Evolutionary conservation across 306 rosid species (phyloP).

Genomic region (Castanospermum australe): DNA sequence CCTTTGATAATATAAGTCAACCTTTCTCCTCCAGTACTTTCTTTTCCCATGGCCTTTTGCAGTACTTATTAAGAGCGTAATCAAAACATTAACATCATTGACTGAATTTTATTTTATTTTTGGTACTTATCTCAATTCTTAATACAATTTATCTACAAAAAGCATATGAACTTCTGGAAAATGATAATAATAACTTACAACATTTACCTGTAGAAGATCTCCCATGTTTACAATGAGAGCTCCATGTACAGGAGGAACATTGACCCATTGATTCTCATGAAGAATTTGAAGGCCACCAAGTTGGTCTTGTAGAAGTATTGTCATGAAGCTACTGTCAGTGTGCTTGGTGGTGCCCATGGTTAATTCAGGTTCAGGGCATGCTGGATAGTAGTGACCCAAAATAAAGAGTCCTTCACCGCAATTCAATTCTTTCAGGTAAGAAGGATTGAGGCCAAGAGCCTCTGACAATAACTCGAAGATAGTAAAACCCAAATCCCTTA

Average conservation of each 20-base stretch:
- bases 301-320: constrained; percentile 51
- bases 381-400: constrained; percentile 46
- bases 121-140: background rate
- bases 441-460: constrained; percentile 40
- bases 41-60: background rate
- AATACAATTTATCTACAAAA: background rate
- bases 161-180: background rate
- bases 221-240: constrained; percentile 52
- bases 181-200: background rate
- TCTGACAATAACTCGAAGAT: constrained; percentile 53
- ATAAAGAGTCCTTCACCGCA: constrained; percentile 35
- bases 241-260: constrained; percentile 35
- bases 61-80: background rate
- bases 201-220: constrained; percentile 43
- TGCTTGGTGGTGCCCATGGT: constrained; percentile 44
- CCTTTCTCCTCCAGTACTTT: background rate
- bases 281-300: constrained; percentile 50
- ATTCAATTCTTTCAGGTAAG: constrained; percentile 26
- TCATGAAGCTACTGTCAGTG: constrained; percentile 39
- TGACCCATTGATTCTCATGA: constrained; percentile 38
- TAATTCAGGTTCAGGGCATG: constrained; percentile 53
- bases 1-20: background rate
- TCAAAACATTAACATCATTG: background rate
- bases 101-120: background rate
- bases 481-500: constrained; percentile 26